phyloP scores from a whole-genome alignment of 441 rosid genomes.

The Erysimum cheiri region DNA sequence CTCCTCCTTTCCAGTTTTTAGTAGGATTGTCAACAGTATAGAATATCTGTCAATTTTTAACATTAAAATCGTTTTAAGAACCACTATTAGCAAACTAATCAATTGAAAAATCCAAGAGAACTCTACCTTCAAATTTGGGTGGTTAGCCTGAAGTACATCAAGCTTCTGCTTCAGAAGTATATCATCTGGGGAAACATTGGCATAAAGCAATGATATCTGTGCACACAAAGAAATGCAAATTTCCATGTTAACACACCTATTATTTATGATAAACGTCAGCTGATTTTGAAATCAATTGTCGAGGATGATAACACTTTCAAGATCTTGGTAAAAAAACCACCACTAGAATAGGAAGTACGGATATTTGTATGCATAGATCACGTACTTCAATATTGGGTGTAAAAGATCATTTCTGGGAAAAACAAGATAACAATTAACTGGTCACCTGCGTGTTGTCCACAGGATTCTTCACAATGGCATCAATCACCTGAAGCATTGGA shows the following conservation, averaged over 20 bases:
- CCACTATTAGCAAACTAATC: not conserved
- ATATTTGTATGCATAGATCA: slow-evolving; percentile 1
- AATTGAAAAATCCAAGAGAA: slow-evolving; percentile 16
- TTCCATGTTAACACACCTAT: not conserved
- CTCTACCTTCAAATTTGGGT: slow-evolving; percentile 87
- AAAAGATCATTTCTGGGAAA: slow-evolving; percentile 9
- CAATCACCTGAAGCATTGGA: slow-evolving; percentile 97
- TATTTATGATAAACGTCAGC: not conserved
- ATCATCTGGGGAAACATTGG: slow-evolving; percentile 95
- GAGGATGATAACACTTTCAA: slow-evolving; percentile 14
- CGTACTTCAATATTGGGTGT: slow-evolving; percentile 14
- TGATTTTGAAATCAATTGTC: not conserved
- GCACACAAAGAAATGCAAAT: slow-evolving; percentile 24
- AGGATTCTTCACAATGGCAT: slow-evolving; percentile 87
- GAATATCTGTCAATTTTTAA: slow-evolving; percentile 57
- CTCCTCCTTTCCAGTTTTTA: slow-evolving; percentile 95
- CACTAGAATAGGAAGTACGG: not conserved
- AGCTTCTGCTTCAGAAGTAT: slow-evolving; percentile 90
- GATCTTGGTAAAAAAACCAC: slow-evolving; percentile 17
- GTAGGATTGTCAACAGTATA: slow-evolving; percentile 89
- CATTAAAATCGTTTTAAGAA: not conserved
- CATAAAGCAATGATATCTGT: slow-evolving; percentile 88
- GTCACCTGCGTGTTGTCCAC: slow-evolving; percentile 90
- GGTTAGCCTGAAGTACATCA: slow-evolving; percentile 73
- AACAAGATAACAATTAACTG: slow-evolving; percentile 20